A percentile compares a stretch with the other conserved stretches of the same genome.
Evolutionary conservation across 1,139 yeast species (phyloP).

Genomic region (Kodamaea sp.): DNA sequence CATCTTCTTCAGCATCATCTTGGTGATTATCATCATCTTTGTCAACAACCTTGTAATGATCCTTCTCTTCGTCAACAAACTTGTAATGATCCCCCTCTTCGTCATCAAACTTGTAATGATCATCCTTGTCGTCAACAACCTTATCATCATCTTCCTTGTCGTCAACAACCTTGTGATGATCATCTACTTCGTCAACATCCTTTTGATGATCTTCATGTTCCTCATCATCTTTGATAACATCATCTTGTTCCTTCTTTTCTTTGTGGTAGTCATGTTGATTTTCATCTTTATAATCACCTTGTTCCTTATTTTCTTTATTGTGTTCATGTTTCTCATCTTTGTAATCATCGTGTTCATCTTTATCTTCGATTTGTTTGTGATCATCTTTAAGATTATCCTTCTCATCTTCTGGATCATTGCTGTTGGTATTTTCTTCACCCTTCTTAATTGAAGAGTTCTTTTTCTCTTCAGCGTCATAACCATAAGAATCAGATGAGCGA

Average conservation of each 20-base stretch:
- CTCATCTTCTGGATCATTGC: too few relatives aligned
- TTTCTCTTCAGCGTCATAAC: too few relatives aligned
- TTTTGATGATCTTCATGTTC: constrained; percentile 6
- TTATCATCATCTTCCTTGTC: constrained; percentile 7
- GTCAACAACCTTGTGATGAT: constrained; percentile 4
- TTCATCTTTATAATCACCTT: constrained; percentile 18
- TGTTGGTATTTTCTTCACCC: too few relatives aligned
- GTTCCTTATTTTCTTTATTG: too few relatives aligned
- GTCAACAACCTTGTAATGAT: constrained; percentile 7
- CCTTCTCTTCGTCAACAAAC: too few relatives aligned
- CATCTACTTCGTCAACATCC: constrained; percentile 13
- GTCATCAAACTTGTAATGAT: constrained; percentile 3
- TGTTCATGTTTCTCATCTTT: too few relatives aligned
- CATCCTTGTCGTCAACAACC: constrained; percentile 13
- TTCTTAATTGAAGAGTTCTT: too few relatives aligned
- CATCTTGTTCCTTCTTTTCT: constrained; percentile 10
- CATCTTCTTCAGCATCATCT: constrained; percentile 13
- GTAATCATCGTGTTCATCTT: constrained; percentile 6
- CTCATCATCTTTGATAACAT: constrained; percentile 18
- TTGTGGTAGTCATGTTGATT: constrained; percentile 17
- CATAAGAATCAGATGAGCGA: constrained; percentile 1
- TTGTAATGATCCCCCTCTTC: constrained; percentile 4
- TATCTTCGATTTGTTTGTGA: too few relatives aligned
- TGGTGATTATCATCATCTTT: constrained; percentile 18
- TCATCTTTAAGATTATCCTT: too few relatives aligned